Evolutionary conservation across 2,329 filamentous ascomycete genomes (phyloP).

Genomic region (Botrytis sinoallii): DNA sequence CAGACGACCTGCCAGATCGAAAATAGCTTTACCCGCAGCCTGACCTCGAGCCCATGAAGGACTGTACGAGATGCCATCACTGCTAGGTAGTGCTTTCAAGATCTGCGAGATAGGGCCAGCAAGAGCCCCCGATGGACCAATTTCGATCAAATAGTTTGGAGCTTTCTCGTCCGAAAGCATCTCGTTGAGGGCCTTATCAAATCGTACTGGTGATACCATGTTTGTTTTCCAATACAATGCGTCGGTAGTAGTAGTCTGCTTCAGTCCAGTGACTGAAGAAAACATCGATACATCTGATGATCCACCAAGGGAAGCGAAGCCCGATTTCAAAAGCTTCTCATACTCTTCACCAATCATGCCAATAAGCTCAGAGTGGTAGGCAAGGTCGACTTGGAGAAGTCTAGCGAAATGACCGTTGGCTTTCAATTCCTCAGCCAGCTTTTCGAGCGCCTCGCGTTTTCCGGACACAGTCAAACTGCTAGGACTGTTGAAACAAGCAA

Average conservation of each 20-base stretch:
- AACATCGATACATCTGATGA: not conserved
- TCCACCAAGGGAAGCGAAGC: conserved; percentile 15
- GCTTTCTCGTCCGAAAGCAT: not conserved
- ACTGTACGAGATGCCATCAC: conserved; percentile 37
- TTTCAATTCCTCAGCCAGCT: conserved; percentile 21
- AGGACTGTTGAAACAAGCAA: conserved; percentile 36
- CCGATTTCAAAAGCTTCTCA: conserved; percentile 2
- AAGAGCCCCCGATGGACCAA: conserved; percentile 22
- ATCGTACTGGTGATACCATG: conserved; percentile 25
- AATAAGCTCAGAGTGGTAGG: conserved; percentile 34
- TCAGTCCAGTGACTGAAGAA: conserved; percentile 1
- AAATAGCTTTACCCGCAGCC: conserved; percentile 3
- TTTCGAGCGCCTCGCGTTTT: conserved; percentile 11
- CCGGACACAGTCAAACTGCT: conserved; percentile 33
- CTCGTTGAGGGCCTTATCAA: conserved; percentile 18
- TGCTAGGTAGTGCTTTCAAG: conserved; percentile 33
- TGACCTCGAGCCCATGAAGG: conserved; percentile 17
- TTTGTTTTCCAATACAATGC: conserved; percentile 25
- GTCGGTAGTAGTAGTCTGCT: conserved; percentile 1
- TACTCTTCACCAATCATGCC: conserved; percentile 14
- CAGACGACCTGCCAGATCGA: conserved; percentile 20
- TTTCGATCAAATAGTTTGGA: conserved; percentile 19
- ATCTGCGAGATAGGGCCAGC: conserved; percentile 22
- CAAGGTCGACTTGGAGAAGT: conserved; percentile 29
- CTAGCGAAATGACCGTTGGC: conserved; percentile 24